phyloP scores from a whole-genome alignment of 1,139 yeast genomes.

The Candida sojae region DNA sequence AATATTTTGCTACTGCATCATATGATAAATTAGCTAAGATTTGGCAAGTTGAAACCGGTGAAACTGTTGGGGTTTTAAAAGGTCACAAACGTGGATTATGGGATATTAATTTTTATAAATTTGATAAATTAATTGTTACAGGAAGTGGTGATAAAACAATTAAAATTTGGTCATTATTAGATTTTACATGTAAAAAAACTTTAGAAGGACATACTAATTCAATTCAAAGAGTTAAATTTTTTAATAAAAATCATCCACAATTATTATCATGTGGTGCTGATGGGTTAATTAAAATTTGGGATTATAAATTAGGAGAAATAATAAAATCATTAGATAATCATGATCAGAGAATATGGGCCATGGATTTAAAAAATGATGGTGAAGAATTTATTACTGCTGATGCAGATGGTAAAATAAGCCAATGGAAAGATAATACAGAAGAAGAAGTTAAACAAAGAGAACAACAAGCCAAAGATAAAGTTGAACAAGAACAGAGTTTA shows the following conservation, averaged over 20 bases:
- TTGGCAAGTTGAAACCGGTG: constrained; percentile 85
- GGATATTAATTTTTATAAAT: constrained; percentile 82
- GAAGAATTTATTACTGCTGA: constrained; percentile 79
- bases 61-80: constrained; percentile 75
- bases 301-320: constrained; percentile 72
- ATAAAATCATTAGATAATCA: constrained; percentile 86
- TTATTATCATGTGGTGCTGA: constrained; percentile 90
- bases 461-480: constrained; percentile 53
- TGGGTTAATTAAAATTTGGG: constrained; percentile 93
- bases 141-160: constrained; percentile 90
- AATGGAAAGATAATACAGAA: constrained; percentile 88
- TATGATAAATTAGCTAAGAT: constrained; percentile 90
- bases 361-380: constrained; percentile 64
- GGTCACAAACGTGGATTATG: constrained; percentile 96
- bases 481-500: constrained; percentile 87
- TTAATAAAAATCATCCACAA: constrained; percentile 61
- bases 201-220: constrained; percentile 96
- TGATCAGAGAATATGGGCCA: constrained; percentile 92
- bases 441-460: constrained; percentile 56
- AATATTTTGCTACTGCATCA: constrained; percentile 89
- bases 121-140: constrained; percentile 74
- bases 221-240: constrained; percentile 76
- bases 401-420: constrained; percentile 88
- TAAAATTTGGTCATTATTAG: constrained; percentile 83
- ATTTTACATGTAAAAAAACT: constrained; percentile 74